Conservation (phyloP, 306 rosid genomes). For the Vigna mungo region DNA sequence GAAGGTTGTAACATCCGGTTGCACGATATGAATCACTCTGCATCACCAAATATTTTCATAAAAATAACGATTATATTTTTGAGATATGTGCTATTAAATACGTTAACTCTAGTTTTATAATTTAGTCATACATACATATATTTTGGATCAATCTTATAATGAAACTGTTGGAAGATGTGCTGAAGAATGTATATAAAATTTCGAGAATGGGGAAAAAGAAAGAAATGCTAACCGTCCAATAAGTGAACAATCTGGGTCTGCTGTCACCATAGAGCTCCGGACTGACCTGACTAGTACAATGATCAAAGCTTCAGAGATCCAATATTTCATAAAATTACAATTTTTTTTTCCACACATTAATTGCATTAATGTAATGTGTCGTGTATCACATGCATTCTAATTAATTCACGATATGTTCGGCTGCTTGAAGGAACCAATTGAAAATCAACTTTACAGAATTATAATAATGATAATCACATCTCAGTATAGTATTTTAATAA, state of each 20-base stretch:
- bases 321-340: slow-evolving; percentile 4
- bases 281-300: slow-evolving; percentile 99
- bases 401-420: slow-evolving; percentile 8
- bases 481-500: not conserved
- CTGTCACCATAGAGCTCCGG: slow-evolving; percentile 99
- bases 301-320: slow-evolving; percentile 63
- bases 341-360: not conserved
- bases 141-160: no score
- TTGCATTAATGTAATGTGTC: slow-evolving; percentile 7
- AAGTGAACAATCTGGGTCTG: slow-evolving; percentile 92
- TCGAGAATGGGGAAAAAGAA: not conserved
- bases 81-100: no score
- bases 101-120: no score
- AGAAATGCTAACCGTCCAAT: slow-evolving; percentile 81
- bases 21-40: slow-evolving; percentile 86
- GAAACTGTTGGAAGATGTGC: not conserved
- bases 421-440: slow-evolving; percentile 30
- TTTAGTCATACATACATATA: no score
- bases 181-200: no score
- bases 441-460: not conserved
- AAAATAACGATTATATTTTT: no score
- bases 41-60: not conserved
- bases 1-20: slow-evolving; percentile 93
- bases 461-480: not conserved
- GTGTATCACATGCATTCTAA: slow-evolving; percentile 10